Evolutionary conservation across 108 stramenopile genomes (phyloP), one percentile per base, ranked within the genome.

Genomic region (Nitzschia sp.): DNA sequence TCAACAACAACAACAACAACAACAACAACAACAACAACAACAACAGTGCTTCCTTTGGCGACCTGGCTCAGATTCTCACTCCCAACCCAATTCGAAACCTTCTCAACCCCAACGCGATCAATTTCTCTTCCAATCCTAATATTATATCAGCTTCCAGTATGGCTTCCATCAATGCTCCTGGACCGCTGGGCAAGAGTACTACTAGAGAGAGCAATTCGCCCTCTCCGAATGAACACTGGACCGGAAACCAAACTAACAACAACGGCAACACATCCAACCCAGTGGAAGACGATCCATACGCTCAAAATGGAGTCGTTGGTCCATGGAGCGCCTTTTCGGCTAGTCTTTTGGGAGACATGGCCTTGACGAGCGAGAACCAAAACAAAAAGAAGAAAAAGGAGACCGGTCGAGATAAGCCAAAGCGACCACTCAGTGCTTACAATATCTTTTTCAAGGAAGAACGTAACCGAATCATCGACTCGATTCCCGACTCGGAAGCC

Each of bases 391-490:
- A 74, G 57, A 45, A 41, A 25, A 13, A 47, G 3, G 16, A 78
- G 78, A 53, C 52, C 52, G 2, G 33, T 33, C 17, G 27, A 58
- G 74, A 80, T 34, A 82, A 78, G 53, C 86, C 86, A 0, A 87
- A 87, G 64, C 75, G 86, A n/a, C 86, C 86, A 9, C 71, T 88
- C 34, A 81, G 77, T 56, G 87, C 84, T 15, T 85, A 85, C 70
- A 69, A 69, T 38, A 69, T 69, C 44, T 69, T 69, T 1, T 69
- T 69, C 57, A 69, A 58, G 57, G 68, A 69, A 47, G 68, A 69
- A 44, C 55, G 68, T 30, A 45, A 45, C 29, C 56, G 68, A 11
- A 58, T 69, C 28, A 23, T 69, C 31, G 54, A 68, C 22, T 5
- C 1, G 26, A 45, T 45, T 23, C 60, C 60, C 21, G 60, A 62